Conservation (phyloP, 148 eudicot species). For the Arctostaphylos glauca region DNA sequence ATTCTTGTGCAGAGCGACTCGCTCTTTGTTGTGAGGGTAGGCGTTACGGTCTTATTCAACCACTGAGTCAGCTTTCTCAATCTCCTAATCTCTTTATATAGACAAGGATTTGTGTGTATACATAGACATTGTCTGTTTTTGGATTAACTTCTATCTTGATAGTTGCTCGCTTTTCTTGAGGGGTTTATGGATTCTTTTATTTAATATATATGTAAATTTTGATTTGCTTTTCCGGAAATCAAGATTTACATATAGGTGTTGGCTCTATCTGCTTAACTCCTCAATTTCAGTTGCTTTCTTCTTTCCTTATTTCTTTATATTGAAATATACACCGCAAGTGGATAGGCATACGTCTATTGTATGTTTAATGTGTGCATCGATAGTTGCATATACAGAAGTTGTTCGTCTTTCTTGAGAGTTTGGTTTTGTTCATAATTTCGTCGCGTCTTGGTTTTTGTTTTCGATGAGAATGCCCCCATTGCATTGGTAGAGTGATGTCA, state of each 20-base stretch:
- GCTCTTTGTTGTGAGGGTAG: not conserved
- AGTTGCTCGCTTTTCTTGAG: not conserved
- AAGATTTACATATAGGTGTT: too few species aligned
- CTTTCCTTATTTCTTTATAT: too few species aligned
- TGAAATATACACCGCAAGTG: too few species aligned
- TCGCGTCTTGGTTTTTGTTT: not conserved
- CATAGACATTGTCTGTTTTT: too few species aligned
- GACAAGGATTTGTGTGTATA: not conserved
- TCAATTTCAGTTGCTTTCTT: too few species aligned
- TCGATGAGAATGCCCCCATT: not conserved
- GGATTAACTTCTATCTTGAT: too few species aligned
- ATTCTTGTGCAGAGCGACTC: not conserved
- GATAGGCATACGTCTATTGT: not conserved
- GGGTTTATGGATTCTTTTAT: too few species aligned
- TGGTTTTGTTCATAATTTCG: not conserved
- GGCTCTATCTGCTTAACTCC: too few species aligned
- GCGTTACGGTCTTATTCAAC: not conserved
- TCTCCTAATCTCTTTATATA: not conserved
- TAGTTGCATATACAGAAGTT: not conserved
- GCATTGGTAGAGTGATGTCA: too few species aligned
- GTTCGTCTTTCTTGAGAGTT: not conserved
- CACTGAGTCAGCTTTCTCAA: not conserved
- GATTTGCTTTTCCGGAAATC: too few species aligned
- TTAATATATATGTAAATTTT: too few species aligned
- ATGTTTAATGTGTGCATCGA: not conserved